Percentiles rank a stretch among this genome's conserved stretches.
These are phyloP conservation scores for Yueomyces sp. DNA, from an alignment of 1,139 yeast species.

Conservation along the genomic window DNA sequence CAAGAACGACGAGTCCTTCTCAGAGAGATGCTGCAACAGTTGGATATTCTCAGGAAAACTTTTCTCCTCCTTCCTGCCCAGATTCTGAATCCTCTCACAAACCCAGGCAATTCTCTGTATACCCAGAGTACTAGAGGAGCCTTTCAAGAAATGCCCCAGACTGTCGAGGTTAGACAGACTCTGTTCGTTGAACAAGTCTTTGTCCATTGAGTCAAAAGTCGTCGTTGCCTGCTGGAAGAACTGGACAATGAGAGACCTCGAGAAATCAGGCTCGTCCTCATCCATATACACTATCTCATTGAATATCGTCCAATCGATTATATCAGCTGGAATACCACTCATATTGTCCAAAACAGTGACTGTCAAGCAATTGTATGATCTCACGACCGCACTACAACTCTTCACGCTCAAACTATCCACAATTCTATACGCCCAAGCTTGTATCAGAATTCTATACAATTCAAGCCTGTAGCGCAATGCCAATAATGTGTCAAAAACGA, in stretches of 20 bases:
- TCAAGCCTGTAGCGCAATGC: too few relatives aligned
- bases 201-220: constrained; percentile 63
- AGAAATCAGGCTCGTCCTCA: constrained; percentile 74
- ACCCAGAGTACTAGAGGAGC: constrained; percentile 92
- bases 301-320: constrained; percentile 82
- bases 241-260: constrained; percentile 61
- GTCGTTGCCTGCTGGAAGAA: constrained; percentile 82
- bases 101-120: constrained; percentile 67
- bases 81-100: constrained; percentile 88
- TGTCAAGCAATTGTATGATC: neutral
- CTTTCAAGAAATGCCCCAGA: constrained; percentile 87
- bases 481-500: too few relatives aligned
- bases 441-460: too few relatives aligned
- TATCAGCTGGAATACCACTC: constrained; percentile 33
- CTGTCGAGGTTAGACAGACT: constrained; percentile 54
- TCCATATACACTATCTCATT: constrained; percentile 89
- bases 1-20: constrained; percentile 6
- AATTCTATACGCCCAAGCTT: too few relatives aligned
- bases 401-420: too few relatives aligned
- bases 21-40: constrained; percentile 11
- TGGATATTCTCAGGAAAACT: constrained; percentile 19
- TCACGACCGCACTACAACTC: too few relatives aligned
- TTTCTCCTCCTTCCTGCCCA: constrained; percentile 45
- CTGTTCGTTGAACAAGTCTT: constrained; percentile 28
- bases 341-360: neutral